Percentiles rank a stretch among this genome's conserved stretches.
Conservation (phyloP, 371 early-diverging fungal genomes). For the Circinella minor region DNA sequence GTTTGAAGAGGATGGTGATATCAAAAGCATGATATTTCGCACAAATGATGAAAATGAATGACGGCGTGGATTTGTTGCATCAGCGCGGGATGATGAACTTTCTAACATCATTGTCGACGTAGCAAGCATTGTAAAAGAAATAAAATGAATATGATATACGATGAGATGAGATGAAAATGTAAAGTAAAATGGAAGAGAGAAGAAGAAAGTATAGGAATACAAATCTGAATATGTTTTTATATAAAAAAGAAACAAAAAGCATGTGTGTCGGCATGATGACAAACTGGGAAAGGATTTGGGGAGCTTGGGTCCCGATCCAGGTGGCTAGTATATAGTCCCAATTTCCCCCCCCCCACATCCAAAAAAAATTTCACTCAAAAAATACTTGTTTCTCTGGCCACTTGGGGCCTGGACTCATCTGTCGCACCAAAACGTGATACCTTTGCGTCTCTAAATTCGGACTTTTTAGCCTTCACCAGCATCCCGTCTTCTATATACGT, state of each 20-base stretch:
- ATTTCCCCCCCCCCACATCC: neutral
- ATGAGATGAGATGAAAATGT: constrained; percentile 6
- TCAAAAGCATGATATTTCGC: constrained; percentile 20
- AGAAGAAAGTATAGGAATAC: neutral
- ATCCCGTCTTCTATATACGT: too few relatives aligned
- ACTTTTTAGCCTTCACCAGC: neutral
- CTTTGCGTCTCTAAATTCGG: neutral
- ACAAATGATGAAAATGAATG: constrained; percentile 25
- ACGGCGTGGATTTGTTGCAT: constrained; percentile 11
- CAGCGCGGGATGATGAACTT: neutral
- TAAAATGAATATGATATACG: neutral
- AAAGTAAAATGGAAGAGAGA: neutral
- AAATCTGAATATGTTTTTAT: neutral
- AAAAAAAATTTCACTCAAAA: neutral
- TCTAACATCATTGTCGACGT: constrained; percentile 21
- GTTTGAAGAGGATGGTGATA: constrained; percentile 16
- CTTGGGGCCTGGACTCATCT: constrained; percentile 7
- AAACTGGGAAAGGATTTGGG: constrained; percentile 9
- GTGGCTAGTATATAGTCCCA: neutral
- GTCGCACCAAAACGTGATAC: constrained; percentile 2
- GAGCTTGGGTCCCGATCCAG: constrained; percentile 14
- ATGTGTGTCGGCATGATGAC: constrained; percentile 25
- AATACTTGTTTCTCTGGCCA: neutral
- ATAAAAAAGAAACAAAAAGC: constrained; percentile 13
- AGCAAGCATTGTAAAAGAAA: constrained; percentile 12